A percentile compares a stretch with the other conserved stretches of the same genome.
Conservation (phyloP, 2,329 filamentous ascomycete species). For the Neopestalotiopsis rosae region DNA sequence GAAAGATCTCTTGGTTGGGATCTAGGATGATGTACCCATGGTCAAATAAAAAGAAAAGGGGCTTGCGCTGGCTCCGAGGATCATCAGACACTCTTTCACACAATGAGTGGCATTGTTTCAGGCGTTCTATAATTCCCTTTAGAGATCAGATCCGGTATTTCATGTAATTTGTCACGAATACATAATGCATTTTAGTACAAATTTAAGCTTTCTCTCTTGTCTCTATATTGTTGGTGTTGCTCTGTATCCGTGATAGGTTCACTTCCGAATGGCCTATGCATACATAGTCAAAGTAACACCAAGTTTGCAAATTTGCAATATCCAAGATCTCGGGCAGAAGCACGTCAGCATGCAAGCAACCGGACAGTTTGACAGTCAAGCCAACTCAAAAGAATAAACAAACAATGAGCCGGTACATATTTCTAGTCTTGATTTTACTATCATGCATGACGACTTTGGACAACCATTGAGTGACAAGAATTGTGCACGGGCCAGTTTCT, state of each 20-base stretch:
- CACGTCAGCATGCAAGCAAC: no score
- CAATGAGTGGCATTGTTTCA: constrained; percentile 18
- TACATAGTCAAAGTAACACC: no score
- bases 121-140: constrained; percentile 16
- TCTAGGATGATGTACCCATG: constrained; percentile 1
- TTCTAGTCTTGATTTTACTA: background rate
- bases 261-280: no score
- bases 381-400: no score
- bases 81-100: background rate
- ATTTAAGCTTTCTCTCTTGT: background rate
- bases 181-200: constrained; percentile 16
- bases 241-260: no score
- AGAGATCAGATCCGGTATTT: constrained; percentile 9
- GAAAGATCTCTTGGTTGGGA: constrained; percentile 11
- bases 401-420: background rate
- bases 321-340: no score
- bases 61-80: background rate
- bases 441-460: no score
- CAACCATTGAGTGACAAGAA: background rate
- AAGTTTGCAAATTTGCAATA: no score
- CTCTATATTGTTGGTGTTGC: no score
- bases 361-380: no score
- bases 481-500: constrained; percentile 1
- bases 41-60: constrained; percentile 1
- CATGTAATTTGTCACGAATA: constrained; percentile 17